Base-by-base conservation (phyloP, 1,139 yeast species). In the Eremothecium cymbalariae region DNA sequence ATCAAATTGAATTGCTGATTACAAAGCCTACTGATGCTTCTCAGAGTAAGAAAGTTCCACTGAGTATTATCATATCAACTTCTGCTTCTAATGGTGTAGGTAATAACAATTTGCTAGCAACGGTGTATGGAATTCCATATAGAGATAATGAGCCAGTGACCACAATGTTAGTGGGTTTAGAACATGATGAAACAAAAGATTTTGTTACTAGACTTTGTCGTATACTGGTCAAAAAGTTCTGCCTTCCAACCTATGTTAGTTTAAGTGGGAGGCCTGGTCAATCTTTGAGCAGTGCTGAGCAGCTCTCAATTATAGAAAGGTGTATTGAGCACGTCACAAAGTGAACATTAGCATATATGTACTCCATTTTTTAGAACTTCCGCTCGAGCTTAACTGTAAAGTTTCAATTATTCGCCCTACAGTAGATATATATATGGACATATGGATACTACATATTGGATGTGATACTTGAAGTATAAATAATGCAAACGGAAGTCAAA, bases 11-110 rank as follows among this genome's bases (percentile, higher is more conserved):
- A 14, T 25, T 36, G 9, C 13, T 23, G 27, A 31, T 28, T 11
- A 19, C 33, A 8, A 20, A 14, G 6, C 36, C 39, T 11, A 16
- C 27, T 5, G 39, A 32, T 22, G 11, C 23, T 13, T 21, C 5
- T 4, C 13, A 11, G 24, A 21, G 24, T 13, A 21, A 21, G 24
- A 21, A 21, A 13, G 24, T 21, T 11, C 24, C 24, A 5, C 13
- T 21, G 24, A 21, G 24, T 5, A 5, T 21, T 3, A 13, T 21
- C 5, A 13, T 21, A 13, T 3, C 24, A 5, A 13, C 13, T 3
- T 13, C 13, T 3, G 3, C 13, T 13, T n/a, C n/a, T n/a, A n/a
- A n/a, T 8, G 25, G 7, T 23, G 25, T 23, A n/a, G 28, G n/a
- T 25, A 25, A 4, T 11, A 15, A n/a, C 3, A 15, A 27, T 5